Evolutionary conservation across 208 protist genomes (phyloP), one percentile per base, ranked within the genome.

Genomic region (Acanthamoeba healyi): DNA sequence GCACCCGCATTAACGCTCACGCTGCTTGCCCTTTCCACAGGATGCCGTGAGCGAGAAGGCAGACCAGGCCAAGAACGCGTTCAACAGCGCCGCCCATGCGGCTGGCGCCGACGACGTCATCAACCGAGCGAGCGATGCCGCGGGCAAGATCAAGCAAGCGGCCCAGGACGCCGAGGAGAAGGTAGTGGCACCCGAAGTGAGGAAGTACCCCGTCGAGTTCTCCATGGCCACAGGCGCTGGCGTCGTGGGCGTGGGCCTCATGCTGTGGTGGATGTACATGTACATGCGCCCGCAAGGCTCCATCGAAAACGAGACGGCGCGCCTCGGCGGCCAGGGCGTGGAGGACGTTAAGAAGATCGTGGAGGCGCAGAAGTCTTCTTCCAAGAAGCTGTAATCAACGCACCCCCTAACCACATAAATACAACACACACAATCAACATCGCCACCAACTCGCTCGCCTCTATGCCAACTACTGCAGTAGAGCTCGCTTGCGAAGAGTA

Each of bases 261-360:
- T 79, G 70, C 70, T 79, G 12, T 79, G 70, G 70, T 79, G 70
- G 70, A 34, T 24, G 17, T 79, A 34, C 26, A 24, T 46, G 70
- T 79, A 79, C 70, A 38, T 79, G 34, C 70, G 70, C 32, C 70
- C 70, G 2, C 70, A 79, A n/a, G 26, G n/a, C 29, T n/a, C 58
- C 58, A 34, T 67, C n/a, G 58, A 67, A 14, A 67, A 67, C 40
- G 36, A 79, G 70, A 46, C 36, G 6, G 40, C 70, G 22, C 36
- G 32, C 22, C 10, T 7, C 24, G 70, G 40, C 40, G 70, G 70
- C 36, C 70, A 40, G 36, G 40, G 70, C 36, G 36, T 79, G 34
- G 70, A 79, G 70, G 70, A 79, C 34, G 70, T 36, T 36, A 79
- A 79, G 70, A 79, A 46, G 70, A 79, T 79, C 14, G 36, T 79